phyloP scores from a whole-genome alignment of 1,284 basidiomycete species.

The Wallemia ichthyophaga region DNA sequence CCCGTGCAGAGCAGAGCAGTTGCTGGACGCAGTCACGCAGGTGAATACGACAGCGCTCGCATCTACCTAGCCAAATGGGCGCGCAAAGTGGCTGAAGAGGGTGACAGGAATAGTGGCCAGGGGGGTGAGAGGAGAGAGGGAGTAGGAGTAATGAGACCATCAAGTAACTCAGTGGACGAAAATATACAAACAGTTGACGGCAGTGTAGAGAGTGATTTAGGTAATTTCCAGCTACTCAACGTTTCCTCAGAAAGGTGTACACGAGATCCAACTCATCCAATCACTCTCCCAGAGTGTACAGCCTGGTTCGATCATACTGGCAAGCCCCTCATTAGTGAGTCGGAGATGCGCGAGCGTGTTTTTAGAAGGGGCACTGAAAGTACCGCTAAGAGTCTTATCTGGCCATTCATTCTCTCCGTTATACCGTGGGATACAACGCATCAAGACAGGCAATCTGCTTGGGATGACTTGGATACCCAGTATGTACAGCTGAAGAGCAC shows the following conservation, averaged over 20 bases:
- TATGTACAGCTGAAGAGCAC: background rate
- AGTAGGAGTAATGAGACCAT: too few species aligned
- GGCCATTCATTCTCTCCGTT: constrained; percentile 72
- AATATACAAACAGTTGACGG: too few species aligned
- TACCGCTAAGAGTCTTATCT: constrained; percentile 23
- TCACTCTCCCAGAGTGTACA: constrained; percentile 35
- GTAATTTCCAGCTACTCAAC: too few species aligned
- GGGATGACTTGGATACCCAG: constrained; percentile 2
- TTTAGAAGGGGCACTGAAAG: constrained; percentile 25
- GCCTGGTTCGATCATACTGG: constrained; percentile 43
- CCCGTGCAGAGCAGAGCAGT: constrained; percentile 63
- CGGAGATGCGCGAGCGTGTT: constrained; percentile 40
- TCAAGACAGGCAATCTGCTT: constrained; percentile 7
- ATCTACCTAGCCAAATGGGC: constrained; percentile 96
- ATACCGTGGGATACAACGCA: constrained; percentile 33
- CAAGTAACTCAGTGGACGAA: too few species aligned
- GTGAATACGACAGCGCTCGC: constrained; percentile 77
- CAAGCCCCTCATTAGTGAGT: constrained; percentile 28
- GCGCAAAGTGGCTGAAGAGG: constrained; percentile 35
- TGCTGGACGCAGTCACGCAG: constrained; percentile 26
- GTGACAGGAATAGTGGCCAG: constrained; percentile 10
- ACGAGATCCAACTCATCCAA: constrained; percentile 23
- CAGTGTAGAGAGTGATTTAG: too few species aligned
- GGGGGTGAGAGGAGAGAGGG: too few species aligned
- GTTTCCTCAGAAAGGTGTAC: constrained; percentile 11